Base-by-base conservation (phyloP, 2,329 filamentous ascomycete genomes). In the Magnaporthiopsis incrustans region DNA sequence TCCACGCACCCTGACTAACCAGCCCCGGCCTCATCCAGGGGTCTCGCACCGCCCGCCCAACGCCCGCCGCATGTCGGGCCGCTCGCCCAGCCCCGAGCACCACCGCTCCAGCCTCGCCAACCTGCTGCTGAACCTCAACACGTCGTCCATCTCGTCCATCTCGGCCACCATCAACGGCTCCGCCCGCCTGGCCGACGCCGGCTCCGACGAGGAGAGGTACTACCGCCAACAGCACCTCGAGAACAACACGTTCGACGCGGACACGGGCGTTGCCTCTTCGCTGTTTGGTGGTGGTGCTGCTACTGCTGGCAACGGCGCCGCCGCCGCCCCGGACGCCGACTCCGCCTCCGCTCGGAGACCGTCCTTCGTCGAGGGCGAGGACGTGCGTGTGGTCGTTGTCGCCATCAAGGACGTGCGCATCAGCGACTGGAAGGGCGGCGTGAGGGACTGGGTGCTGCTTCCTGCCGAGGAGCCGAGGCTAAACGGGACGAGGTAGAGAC, bases 391-490 rank as follows among this genome's bases (percentile, higher is more conserved):
- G 8, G 91, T 98, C 44, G 85, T 94, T 7, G 95, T 98, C 10
- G 85, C 84, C 70, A 91, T 98, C 69, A 85, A 83, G 70, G 91
- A 93, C 73, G 92, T 95, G 61, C 84, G 92, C 71, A 96, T 96
- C 70, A 92, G 90, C 68, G 95, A 97, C 75, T 97, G 90, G 90
- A 97, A 97, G 79, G 94, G 95, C n/a, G 86, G 87, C 18, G 92
- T 98, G 5, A 86, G 89, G 70, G 94, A 98, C 73, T 98, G 80
- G 78, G 81, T 81, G 1, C 71, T 85, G 65, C 74, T 76, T 3
- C 73, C 77, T n/a, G 73, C 73, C 33, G 73, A 65, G 4, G 65
- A 67, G 1, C 64, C 72, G 26, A 70, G 61, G 7, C 66, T 81
- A 14, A 83, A 84, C 64, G 81, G 81, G 6, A 68, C 73, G 38